Conservation (phyloP, 179 eudicot species). For the Monotropa hypopitys region DNA sequence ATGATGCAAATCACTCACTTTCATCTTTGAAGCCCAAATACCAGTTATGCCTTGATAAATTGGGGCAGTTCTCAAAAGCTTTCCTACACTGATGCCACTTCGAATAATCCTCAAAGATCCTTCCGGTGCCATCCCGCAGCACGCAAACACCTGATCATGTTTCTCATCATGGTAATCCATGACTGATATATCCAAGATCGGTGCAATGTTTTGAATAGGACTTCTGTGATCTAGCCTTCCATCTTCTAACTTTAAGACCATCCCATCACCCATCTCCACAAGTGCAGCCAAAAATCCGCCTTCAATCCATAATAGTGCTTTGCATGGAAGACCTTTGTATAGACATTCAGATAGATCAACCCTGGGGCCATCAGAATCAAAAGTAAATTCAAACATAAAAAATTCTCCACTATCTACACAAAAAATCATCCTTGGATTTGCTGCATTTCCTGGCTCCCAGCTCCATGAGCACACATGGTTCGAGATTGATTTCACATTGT, state of each 20-base stretch:
- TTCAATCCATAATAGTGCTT: conserved; percentile 66
- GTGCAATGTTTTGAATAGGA: conserved; percentile 82
- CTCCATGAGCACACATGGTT: conserved; percentile 76
- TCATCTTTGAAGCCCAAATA: conserved; percentile 76
- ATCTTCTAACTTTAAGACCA: conserved; percentile 68
- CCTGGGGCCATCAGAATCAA: conserved; percentile 40
- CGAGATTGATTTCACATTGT: conserved; percentile 30
- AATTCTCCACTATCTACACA: conserved; percentile 74
- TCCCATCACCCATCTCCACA: conserved; percentile 92
- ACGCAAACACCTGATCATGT: conserved; percentile 95
- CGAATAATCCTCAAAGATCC: conserved; percentile 85
- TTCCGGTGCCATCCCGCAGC: conserved; percentile 92
- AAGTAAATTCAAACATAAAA: conserved; percentile 48
- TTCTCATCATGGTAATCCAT: conserved; percentile 81
- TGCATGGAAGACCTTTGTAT: conserved; percentile 54
- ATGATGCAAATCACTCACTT: conserved; percentile 44
- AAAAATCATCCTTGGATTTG: conserved; percentile 56
- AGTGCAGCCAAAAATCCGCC: conserved; percentile 76
- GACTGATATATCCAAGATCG: conserved; percentile 83
- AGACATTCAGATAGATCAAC: conserved; percentile 67
- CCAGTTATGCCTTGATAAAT: conserved; percentile 87
- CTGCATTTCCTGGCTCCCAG: conserved; percentile 61
- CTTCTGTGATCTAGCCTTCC: conserved; percentile 42
- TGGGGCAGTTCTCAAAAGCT: conserved; percentile 78
- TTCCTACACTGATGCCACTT: conserved; percentile 82